Evolutionary conservation across 2,329 filamentous ascomycete genomes (phyloP).

Genomic region (Colletotrichum sp.): DNA sequence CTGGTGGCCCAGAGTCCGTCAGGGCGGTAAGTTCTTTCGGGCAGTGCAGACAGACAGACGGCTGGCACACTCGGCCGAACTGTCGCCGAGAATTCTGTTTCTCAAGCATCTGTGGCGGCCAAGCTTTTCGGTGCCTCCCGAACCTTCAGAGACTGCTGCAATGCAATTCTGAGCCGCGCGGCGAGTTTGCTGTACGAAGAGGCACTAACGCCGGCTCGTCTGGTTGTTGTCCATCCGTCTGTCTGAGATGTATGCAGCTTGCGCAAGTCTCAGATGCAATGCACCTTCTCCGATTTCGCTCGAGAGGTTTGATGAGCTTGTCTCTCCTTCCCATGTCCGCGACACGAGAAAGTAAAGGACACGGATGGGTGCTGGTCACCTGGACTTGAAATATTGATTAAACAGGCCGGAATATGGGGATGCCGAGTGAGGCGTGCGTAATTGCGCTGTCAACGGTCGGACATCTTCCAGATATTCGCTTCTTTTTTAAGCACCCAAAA

Average conservation of each 20-base stretch:
- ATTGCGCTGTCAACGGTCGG: not conserved
- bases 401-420: not conserved
- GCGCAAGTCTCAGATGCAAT: constrained; percentile 4
- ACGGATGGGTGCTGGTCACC: not conserved
- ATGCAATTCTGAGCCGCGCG: not conserved
- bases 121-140: not conserved
- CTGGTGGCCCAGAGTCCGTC: not conserved
- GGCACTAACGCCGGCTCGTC: not conserved
- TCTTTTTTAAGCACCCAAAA: not conserved
- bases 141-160: not conserved
- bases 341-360: not conserved
- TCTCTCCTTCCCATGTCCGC: not conserved
- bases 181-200: not conserved
- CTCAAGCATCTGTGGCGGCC: not conserved
- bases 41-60: not conserved
- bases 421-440: not conserved
- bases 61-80: not conserved
- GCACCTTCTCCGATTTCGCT: constrained; percentile 1
- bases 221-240: not conserved
- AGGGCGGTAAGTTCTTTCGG: not conserved
- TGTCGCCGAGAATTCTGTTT: not conserved
- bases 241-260: constrained; percentile 6
- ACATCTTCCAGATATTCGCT: not conserved
- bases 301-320: not conserved
- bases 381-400: not conserved